phyloP scores from a whole-genome alignment of 768 basidiomycete genomes.

The Albatrellus ellisii region DNA sequence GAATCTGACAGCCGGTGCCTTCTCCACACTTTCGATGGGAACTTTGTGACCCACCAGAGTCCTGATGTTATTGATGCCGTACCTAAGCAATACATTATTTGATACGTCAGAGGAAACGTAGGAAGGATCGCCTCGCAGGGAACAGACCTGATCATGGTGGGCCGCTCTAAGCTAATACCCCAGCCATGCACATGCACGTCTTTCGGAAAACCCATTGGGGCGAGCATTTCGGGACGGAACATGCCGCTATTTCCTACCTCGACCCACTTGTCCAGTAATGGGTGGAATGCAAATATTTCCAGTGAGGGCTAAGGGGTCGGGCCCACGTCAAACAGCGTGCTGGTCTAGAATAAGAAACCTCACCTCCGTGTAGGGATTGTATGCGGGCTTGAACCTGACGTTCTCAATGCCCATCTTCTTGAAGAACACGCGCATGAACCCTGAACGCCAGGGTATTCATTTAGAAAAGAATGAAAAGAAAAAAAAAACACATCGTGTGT shows the following conservation, averaged over 20 bases:
- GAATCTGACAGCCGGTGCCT: conserved; percentile 84
- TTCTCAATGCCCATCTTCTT: conserved; percentile 92
- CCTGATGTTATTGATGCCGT: conserved; percentile 95
- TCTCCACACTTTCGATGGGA: conserved; percentile 78
- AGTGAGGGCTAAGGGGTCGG: conserved; percentile 58
- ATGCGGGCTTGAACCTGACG: conserved; percentile 95
- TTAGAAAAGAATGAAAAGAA: background rate
- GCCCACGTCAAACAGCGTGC: conserved; percentile 5
- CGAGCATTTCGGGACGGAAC: conserved; percentile 99
- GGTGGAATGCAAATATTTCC: conserved; percentile 98
- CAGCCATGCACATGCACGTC: conserved; percentile 96
- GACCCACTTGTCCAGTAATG: conserved; percentile 86
- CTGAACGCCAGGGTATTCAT: conserved; percentile 32
- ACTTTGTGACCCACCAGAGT: conserved; percentile 97
- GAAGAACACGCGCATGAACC: conserved; percentile 99
- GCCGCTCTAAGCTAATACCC: conserved; percentile 89
- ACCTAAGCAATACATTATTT: conserved; percentile 32
- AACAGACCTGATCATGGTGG: conserved; percentile 93
- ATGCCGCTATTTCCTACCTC: conserved; percentile 99
- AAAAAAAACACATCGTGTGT: background rate
- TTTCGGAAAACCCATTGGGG: conserved; percentile 96
- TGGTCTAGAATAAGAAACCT: conserved; percentile 5
- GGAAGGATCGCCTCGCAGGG: too few relatives aligned
- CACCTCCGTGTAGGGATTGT: conserved; percentile 96
- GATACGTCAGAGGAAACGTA: background rate